phyloP scores from a whole-genome alignment of 768 basidiomycete genomes.

The Mycena pura region DNA sequence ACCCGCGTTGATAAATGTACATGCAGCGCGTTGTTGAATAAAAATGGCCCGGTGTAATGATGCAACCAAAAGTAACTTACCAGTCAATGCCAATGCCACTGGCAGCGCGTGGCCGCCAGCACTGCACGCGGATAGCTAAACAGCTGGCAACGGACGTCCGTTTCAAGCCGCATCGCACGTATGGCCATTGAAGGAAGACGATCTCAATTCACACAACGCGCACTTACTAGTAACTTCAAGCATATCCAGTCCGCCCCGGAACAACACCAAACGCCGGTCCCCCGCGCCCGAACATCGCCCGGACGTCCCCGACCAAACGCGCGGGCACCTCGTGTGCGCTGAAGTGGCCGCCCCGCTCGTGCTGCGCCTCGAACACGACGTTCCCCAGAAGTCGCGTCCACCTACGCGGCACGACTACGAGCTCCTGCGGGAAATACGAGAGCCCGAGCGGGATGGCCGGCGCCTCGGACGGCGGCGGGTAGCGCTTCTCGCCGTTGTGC shows the following conservation, averaged over 20 bases:
- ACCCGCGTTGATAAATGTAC: no score
- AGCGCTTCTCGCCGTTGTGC: constrained; percentile 25
- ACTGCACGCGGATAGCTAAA: no score
- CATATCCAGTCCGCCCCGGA: constrained; percentile 35
- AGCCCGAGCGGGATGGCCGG: constrained; percentile 51
- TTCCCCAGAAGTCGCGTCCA: constrained; percentile 26
- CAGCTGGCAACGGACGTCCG: no score
- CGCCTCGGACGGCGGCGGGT: not conserved
- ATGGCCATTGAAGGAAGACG: not conserved
- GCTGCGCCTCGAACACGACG: constrained; percentile 45
- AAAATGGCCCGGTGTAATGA: no score
- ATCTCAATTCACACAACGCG: not conserved
- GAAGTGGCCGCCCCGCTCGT: constrained; percentile 54
- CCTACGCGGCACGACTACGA: constrained; percentile 31
- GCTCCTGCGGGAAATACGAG: constrained; percentile 56
- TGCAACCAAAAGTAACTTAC: no score
- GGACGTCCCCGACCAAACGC: constrained; percentile 46
- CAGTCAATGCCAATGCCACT: no score
- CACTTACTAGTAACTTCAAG: constrained; percentile 3
- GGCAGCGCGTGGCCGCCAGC: no score
- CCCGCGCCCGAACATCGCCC: constrained; percentile 51
- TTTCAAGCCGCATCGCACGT: no score
- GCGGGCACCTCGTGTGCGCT: constrained; percentile 41
- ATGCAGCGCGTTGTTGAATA: no score
- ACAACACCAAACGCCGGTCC: constrained; percentile 35